phyloP scores from a whole-genome alignment of 257 asterid species.

The Coffea canephora region DNA sequence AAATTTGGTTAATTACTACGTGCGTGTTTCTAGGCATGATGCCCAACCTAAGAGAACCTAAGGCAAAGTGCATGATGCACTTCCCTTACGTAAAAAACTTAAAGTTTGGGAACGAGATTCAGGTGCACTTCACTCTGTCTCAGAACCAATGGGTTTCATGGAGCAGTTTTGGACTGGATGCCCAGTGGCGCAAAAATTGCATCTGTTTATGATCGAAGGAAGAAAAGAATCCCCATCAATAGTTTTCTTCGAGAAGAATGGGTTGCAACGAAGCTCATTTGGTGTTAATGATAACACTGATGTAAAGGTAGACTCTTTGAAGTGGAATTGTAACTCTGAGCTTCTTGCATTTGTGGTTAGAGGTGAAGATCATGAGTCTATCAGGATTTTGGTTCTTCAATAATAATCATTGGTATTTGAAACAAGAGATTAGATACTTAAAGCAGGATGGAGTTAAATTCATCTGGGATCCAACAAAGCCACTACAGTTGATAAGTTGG shows the following conservation, averaged over 20 bases:
- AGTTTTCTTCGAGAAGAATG: conserved; percentile 84
- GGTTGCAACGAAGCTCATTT: conserved; percentile 86
- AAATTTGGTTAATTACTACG: too few relatives aligned
- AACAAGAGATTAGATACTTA: conserved; percentile 76
- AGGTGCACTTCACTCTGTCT: conserved; percentile 74
- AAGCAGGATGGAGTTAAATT: conserved; percentile 62
- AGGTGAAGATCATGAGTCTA: conserved; percentile 58
- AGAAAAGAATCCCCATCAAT: conserved; percentile 57
- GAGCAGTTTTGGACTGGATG: conserved; percentile 77
- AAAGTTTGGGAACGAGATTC: conserved; percentile 98
- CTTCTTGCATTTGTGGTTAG: conserved; percentile 84
- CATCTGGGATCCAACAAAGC: conserved; percentile 82
- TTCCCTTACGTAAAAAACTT: conserved; percentile 52
- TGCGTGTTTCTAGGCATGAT: too few relatives aligned
- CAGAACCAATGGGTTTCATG: conserved; percentile 70
- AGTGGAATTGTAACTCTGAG: conserved; percentile 88
- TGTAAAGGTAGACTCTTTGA: conserved; percentile 59
- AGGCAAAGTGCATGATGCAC: conserved; percentile 53
- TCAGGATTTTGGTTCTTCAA: conserved; percentile 82
- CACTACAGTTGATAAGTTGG: conserved; percentile 69
- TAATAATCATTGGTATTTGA: conserved; percentile 89
- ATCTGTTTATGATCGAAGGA: conserved; percentile 49
- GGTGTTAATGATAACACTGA: conserved; percentile 50
- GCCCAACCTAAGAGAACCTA: too few relatives aligned
- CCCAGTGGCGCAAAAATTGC: conserved; percentile 88